Base-by-base conservation (phyloP, 2,329 filamentous ascomycete species). In the Cladophialophora chaetospira region DNA sequence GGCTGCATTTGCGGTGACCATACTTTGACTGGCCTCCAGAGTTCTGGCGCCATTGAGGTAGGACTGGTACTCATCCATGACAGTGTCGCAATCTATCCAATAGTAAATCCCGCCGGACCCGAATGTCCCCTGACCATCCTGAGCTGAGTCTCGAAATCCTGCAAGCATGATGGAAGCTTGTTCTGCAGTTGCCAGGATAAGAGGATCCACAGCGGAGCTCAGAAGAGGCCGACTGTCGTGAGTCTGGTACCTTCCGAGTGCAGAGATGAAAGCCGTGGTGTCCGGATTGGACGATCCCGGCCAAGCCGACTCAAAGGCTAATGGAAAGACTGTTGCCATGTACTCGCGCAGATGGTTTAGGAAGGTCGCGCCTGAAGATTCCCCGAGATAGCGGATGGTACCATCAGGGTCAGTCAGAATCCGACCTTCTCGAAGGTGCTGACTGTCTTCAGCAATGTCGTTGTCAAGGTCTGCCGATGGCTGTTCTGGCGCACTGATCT, bases 311-410 rank as follows among this genome's bases (percentile, higher is more conserved):
- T 67, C 62, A 60, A 62, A 69, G 33, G 69, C 70, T 17, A 75
- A 63, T n/a, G 71, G 69, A 17, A 74, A 63, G 15, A 75, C 67
- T 11, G 72, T 73, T 35, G 67, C 67, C 68, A 81, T 77, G 57
- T 80, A 75, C 48, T 73, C 73, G 59, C 80, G 80, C 38, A 81
- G 65, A 15, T 75, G 69, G 55, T 81, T 78, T 4, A 81, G 72
- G 51, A 81, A 81, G 1, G 75, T 78, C 9, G 77, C 76, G 13
- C 77, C 78, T 19, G 78, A 79, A 5, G 78, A 80, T 63, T 76
- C 76, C 35, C 79, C 79, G 2, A 79, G 72, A 63, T 77, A 81
- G 10, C 77, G 74, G 1, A 72, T 67, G 21, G 72, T 75, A 21
- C 77, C 77, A 42, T 76, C 72, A 2, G 68, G 66, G 57, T 81